phyloP scores from a whole-genome alignment of 768 basidiomycete genomes.

The Roridomyces roridus region DNA sequence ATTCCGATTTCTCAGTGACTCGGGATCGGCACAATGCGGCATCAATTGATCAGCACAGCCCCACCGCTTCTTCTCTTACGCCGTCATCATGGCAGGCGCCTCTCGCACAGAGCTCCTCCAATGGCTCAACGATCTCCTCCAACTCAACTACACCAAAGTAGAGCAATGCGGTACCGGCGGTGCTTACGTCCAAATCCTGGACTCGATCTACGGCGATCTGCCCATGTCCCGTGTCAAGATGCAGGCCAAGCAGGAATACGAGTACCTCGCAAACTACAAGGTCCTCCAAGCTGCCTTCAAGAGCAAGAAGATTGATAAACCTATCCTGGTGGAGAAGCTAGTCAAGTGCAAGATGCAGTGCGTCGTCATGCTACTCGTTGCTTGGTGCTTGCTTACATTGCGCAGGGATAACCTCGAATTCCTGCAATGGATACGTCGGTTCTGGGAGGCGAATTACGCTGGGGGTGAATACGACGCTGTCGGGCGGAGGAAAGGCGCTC shows the following conservation, averaged over 20 bases:
- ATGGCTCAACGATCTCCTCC: slow-evolving; percentile 95
- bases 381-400: not conserved
- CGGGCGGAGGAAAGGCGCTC: slow-evolving; percentile 76
- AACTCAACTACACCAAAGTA: slow-evolving; percentile 90
- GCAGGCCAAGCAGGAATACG: slow-evolving; percentile 95
- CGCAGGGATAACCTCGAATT: slow-evolving; percentile 94
- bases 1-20: too few relatives aligned
- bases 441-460: slow-evolving; percentile 77
- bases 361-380: slow-evolving; percentile 43
- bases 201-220: slow-evolving; percentile 92
- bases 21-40: too few relatives aligned
- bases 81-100: slow-evolving; percentile 55
- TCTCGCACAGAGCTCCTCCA: slow-evolving; percentile 87
- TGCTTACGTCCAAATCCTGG: slow-evolving; percentile 94
- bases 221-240: slow-evolving; percentile 95
- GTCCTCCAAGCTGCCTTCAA: slow-evolving; percentile 94
- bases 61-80: not conserved
- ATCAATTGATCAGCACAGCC: not conserved
- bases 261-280: slow-evolving; percentile 95
- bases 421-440: slow-evolving; percentile 95
- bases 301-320: slow-evolving; percentile 94
- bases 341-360: slow-evolving; percentile 99
- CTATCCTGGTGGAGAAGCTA: slow-evolving; percentile 93
- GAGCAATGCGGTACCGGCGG: slow-evolving; percentile 59
- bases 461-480: slow-evolving; percentile 46